These are phyloP conservation scores for Aphanocladium album DNA, from an alignment of 2,329 filamentous ascomycete genomes.

Conservation along the genomic window DNA sequence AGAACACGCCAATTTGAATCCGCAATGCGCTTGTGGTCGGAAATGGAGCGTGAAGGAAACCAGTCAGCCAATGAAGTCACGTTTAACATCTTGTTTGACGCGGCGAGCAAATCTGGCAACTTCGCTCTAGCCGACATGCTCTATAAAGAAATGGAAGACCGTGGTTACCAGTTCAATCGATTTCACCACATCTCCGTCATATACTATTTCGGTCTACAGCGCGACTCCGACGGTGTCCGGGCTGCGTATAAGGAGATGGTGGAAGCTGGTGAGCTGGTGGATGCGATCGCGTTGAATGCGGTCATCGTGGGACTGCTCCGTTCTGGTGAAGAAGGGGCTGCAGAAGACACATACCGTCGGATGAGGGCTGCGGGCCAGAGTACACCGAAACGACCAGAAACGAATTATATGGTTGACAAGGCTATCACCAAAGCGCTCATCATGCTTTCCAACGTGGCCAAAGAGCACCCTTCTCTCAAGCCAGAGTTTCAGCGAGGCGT, in stretches of 20 bases:
- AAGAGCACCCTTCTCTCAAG: slow-evolving; percentile 50
- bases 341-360: slow-evolving; percentile 72
- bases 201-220: slow-evolving; percentile 72
- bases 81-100: slow-evolving; percentile 89
- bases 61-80: slow-evolving; percentile 69
- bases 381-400: slow-evolving; percentile 34
- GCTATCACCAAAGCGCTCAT: slow-evolving; percentile 52
- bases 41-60: slow-evolving; percentile 75
- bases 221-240: slow-evolving; percentile 69
- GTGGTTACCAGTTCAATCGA: slow-evolving; percentile 65
- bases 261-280: slow-evolving; percentile 79
- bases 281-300: slow-evolving; percentile 80
- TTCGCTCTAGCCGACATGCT: slow-evolving; percentile 80
- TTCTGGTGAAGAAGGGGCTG: slow-evolving; percentile 69
- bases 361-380: slow-evolving; percentile 65
- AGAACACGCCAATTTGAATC: slow-evolving; percentile 54
- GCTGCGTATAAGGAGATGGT: slow-evolving; percentile 78
- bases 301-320: slow-evolving; percentile 75
- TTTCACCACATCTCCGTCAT: slow-evolving; percentile 80
- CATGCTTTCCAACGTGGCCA: slow-evolving; percentile 52
- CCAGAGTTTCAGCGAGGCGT: slow-evolving; percentile 54
- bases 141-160: slow-evolving; percentile 70
- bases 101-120: slow-evolving; percentile 80
- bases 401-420: slow-evolving; percentile 42
- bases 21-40: slow-evolving; percentile 73